Evolutionary conservation across 352 stramenopile genomes (phyloP), one percentile per base, ranked within the genome.

Genomic region (Phytophthora agathidicida): DNA sequence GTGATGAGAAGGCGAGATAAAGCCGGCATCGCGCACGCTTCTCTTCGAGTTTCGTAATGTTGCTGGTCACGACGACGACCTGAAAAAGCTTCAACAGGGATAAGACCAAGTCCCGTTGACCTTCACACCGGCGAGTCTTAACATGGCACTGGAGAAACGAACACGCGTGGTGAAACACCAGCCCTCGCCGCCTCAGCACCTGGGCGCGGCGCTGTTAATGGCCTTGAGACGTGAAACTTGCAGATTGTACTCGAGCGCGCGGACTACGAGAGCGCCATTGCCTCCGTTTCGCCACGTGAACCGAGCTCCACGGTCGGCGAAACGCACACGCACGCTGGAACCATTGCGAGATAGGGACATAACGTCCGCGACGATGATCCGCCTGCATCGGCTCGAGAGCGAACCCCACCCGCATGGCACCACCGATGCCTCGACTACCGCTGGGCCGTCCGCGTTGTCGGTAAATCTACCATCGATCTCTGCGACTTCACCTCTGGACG

Each of bases 381-480:
- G 64, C 14, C 45, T 65, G 41, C 45, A 58, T 35, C 44, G 58
- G 2, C 31, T 69, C 8, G 64, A 65, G 35, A 31, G 33, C 1
- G 63, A 60, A 4, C 28, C 19, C n/a, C 27, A 54, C 38, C 28
- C 14, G 7, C 33, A 20, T 38, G 44, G 11, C 22, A 31, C 39
- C 44, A 22, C 26, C 5, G 37, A 44, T 19, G 32, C 50, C 13
- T 56, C 45, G 5, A 57, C 28, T 39, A 19, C 13, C 22, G 30
- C 19, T 5, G 50, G 49, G 5, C 41, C 57, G 7, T 44, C 51
- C 16, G 14, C 44, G 6, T 33, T 66, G 13, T 37, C 58, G 5
- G 71, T 84, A 35, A 82, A 66, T 28, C 78, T 89, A 23, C 77
- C 80, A 5, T 85, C 77, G 13, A 85, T 86, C 41, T 70, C 77